phyloP scores from a whole-genome alignment of 257 asterid species.

The Forsythia suspensa region DNA sequence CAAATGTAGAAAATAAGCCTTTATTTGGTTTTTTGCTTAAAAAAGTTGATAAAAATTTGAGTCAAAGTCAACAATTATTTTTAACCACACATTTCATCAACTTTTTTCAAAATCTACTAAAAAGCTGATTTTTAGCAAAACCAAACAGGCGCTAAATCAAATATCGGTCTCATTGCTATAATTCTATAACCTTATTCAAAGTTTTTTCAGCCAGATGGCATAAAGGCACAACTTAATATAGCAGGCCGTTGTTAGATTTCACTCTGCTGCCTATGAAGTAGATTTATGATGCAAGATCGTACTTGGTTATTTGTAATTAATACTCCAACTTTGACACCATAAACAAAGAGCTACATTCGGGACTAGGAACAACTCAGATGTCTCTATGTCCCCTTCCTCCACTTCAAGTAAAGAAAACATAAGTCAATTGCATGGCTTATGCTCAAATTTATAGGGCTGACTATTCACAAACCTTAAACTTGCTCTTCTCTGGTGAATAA shows the following conservation, averaged over 20 bases:
- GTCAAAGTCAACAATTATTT: too few species aligned
- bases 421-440: background rate
- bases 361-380: background rate
- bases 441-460: slow-evolving; percentile 4
- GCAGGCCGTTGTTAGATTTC: background rate
- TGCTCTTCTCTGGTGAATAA: slow-evolving; percentile 81
- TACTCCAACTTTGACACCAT: background rate
- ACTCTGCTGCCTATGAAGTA: background rate
- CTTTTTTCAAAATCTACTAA: too few species aligned
- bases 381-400: background rate
- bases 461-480: slow-evolving; percentile 68
- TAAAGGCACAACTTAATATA: background rate
- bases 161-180: background rate
- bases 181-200: background rate
- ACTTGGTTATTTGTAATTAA: background rate
- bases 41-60: too few species aligned
- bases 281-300: background rate
- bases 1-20: background rate
- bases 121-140: too few species aligned
- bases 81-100: too few species aligned
- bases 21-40: too few species aligned
- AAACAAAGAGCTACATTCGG: background rate
- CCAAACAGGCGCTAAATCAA: background rate
- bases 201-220: background rate
- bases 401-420: background rate